Base-by-base conservation (phyloP, 768 basidiomycete genomes). In the Tylopilus plumbeoviolaceoides region DNA sequence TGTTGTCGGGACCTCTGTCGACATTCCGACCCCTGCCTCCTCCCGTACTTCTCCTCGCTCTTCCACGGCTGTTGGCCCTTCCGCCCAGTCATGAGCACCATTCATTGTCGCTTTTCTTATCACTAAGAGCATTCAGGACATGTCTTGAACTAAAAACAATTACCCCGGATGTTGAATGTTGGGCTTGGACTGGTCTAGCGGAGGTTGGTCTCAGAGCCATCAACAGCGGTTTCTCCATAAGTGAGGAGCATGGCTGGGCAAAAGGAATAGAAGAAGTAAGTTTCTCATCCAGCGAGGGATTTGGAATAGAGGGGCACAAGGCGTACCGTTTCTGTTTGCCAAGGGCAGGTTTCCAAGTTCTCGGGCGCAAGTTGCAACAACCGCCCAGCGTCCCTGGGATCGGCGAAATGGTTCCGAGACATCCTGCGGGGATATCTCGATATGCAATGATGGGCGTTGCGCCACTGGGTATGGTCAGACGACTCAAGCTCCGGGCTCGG, bases 131-230 rank as follows among this genome's bases (percentile, higher is more conserved):
- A 0, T 62, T 89, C 10, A 69, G 79, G 41, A 77, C 73, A 57
- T 87, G 84, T 63, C 72, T 88, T 12, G 58, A 69, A 0, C 57
- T 82, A 0, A 70, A 73, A 3, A 72, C 75, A 12, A 71, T 89
- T 1, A 77, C 81, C 7, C 75, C 77, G 6, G 77, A 79, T 47
- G 64, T 83, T 9, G 87, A 89, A 59, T 89, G 86, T 62, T 72
- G 82, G 8, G 86, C 86, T 1, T 89, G 84, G 81, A 82, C 82
- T 1, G 78, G 78, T 10, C 58, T 90, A 0, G 87, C 82, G 0
- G 89, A 91, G 65, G 60, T 87, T 2, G 88, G 87, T 4, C 74
- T 89, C 62, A 73, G 73, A 54, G 75, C 81, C 41, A 75, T 81
- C 44, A 65, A 69, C 15, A 75, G 79, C 20, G 78, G 80, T 23